phyloP scores from a whole-genome alignment of 805 yeast genomes.

The Starmerella ratchasimensis region DNA sequence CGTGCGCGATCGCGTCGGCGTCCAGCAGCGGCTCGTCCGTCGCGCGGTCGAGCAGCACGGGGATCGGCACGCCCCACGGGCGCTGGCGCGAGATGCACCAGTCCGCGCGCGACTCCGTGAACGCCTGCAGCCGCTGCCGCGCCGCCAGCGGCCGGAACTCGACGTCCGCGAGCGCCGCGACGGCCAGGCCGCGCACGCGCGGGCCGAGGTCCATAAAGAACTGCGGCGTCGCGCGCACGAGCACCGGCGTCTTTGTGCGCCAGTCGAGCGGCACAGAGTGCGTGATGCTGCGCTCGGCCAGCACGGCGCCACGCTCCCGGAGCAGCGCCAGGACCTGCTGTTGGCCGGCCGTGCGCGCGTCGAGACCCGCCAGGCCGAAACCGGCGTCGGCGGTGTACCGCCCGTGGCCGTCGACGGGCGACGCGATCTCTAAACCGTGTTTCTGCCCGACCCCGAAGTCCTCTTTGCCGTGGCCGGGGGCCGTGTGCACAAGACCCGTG shows the following conservation, averaged over 20 bases:
- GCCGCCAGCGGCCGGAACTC: constrained; percentile 66
- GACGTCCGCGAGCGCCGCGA: constrained; percentile 46
- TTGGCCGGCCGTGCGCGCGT: constrained; percentile 52
- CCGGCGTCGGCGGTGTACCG: constrained; percentile 44
- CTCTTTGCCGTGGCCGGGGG: constrained; percentile 96
- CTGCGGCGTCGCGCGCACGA: constrained; percentile 89
- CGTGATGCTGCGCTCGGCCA: constrained; percentile 36
- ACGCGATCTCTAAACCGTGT: constrained; percentile 43
- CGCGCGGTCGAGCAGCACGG: constrained; percentile 52
- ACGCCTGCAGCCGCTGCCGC: constrained; percentile 51
- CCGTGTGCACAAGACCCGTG: constrained; percentile 91
- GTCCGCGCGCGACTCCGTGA: constrained; percentile 65
- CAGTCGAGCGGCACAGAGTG: constrained; percentile 96
- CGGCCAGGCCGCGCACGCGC: constrained; percentile 46
- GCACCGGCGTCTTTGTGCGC: constrained; percentile 92
- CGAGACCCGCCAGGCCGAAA: constrained; percentile 35
- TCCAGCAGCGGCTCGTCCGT: constrained; percentile 55
- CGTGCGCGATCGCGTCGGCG: constrained; percentile 40
- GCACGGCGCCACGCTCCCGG: constrained; percentile 32
- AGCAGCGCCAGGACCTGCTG: constrained; percentile 34
- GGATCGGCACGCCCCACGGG: constrained; percentile 96
- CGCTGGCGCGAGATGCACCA: constrained; percentile 98
- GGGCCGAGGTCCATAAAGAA: constrained; percentile 80
- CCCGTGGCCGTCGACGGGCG: constrained; percentile 73
- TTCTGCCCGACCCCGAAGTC: constrained; percentile 63